A percentile compares a stretch with the other conserved stretches of the same genome.
Conservation (phyloP, 345 rosid genomes). For the Linum tenue region DNA sequence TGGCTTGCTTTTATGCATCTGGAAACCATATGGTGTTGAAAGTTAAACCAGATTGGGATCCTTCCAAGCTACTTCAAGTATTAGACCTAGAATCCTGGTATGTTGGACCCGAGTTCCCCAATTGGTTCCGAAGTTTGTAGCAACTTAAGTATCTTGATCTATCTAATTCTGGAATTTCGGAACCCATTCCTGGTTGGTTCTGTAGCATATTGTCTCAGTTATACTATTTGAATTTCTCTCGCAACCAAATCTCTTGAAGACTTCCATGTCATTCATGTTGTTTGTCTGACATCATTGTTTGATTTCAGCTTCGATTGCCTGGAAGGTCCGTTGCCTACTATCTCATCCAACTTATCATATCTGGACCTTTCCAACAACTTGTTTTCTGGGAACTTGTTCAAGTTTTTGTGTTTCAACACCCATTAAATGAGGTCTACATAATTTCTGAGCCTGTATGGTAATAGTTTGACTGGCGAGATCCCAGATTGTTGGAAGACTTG, state of each 20-base stretch:
- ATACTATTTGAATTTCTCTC: slow-evolving; percentile 14
- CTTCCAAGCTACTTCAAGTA: slow-evolving; percentile 15
- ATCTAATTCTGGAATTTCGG: slow-evolving; percentile 19
- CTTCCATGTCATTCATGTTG: slow-evolving; percentile 10
- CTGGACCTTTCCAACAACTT: too few species aligned
- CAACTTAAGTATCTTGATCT: slow-evolving; percentile 8
- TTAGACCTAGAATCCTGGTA: neutral
- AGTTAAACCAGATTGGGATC: slow-evolving; percentile 13
- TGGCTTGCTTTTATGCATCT: slow-evolving; percentile 5
- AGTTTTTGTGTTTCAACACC: too few species aligned
- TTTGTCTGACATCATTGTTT: neutral
- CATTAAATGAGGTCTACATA: too few species aligned
- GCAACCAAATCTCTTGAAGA: slow-evolving; percentile 20
- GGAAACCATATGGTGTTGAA: slow-evolving; percentile 8
- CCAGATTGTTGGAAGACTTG: too few species aligned
- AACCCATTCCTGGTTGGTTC: slow-evolving; percentile 15
- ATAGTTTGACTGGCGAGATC: too few species aligned
- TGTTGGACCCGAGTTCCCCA: slow-evolving; percentile 25
- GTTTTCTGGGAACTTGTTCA: too few species aligned
- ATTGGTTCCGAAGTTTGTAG: slow-evolving; percentile 20
- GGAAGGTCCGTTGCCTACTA: slow-evolving; percentile 16
- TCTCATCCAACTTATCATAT: neutral
- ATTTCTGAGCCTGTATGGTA: too few species aligned
- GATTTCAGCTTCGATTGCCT: slow-evolving; percentile 3
- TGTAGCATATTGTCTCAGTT: slow-evolving; percentile 8